Evolutionary conservation across 2,329 filamentous ascomycete species (phyloP), one percentile per base, ranked within the genome.

Genomic region (Fusarium guadeloupense): DNA sequence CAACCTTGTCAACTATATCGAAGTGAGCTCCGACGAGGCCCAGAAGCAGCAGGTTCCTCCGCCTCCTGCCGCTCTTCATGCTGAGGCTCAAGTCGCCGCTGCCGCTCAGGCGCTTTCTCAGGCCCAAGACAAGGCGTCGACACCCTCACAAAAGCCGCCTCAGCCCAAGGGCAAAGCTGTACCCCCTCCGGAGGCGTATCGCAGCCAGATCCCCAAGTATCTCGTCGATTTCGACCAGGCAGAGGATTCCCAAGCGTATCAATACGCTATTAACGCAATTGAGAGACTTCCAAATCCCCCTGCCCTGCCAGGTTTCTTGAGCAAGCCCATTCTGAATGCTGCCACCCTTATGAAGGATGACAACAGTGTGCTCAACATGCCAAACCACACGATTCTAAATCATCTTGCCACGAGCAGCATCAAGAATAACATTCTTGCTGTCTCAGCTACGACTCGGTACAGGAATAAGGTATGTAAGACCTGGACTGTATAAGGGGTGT

Each of bases 341-440:
- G 89, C 88, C 3, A 93, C 92, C 21, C 88, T 94, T 7, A 92
- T 97, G 83, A 98, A 98, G 80, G 95, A 99, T 74, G 95, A 99
- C 77, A 97, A 94, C 76, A 97, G 93, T 77, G 95, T 99, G 59
- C 80, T 99, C 62, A 95, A 92, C 67, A 94, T 97, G 85, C 95
- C 95, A 13, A 99, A 98, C 71, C 94, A 99, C 72, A 97, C 95
- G 0, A 92, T 98, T 26, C 80, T 99, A 62, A 99, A 99, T 68
- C 95, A 99, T 75, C 81, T 99, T 67, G 94, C 94, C 42, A 99
- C 95, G 4, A 98, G 94, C 76, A 97, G 93, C 75, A 99, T 99
- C 76, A 97, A 97, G 80, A 93, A 97, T 67, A 93, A 94, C 62
- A 91, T 98, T 21, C 82, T 99, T 64, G 95, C 95, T 28, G 96